Evolutionary conservation across 306 rosid genomes (phyloP).

Genomic region (Pachyrhizus erosus): DNA sequence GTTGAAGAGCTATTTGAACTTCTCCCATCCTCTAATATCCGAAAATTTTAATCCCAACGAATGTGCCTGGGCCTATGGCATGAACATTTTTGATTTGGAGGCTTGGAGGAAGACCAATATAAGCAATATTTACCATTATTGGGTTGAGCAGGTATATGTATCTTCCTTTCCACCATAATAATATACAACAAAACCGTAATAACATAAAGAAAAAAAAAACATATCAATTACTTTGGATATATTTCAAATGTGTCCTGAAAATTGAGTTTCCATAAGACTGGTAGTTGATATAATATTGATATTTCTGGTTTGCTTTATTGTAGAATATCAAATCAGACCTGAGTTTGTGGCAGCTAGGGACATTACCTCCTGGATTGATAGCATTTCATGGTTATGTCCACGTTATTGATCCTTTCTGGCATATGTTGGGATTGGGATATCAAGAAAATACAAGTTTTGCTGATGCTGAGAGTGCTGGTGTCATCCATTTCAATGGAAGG

Average conservation of each 20-base stretch:
- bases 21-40: constrained; percentile 88
- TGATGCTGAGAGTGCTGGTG: constrained; percentile 82
- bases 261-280: constrained; percentile 22
- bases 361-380: constrained; percentile 97
- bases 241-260: constrained; percentile 16
- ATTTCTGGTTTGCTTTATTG: constrained; percentile 38
- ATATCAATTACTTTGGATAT: neutral
- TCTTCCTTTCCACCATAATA: constrained; percentile 14
- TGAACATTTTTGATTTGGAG: constrained; percentile 94
- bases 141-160: constrained; percentile 80
- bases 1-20: constrained; percentile 92
- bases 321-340: constrained; percentile 97
- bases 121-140: constrained; percentile 80
- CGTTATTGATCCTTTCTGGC: constrained; percentile 93
- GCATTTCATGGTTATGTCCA: constrained; percentile 96
- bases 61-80: constrained; percentile 99
- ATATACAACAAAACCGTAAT: too few relatives aligned
- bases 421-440: constrained; percentile 96
- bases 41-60: constrained; percentile 68
- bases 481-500: constrained; percentile 94
- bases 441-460: constrained; percentile 81
- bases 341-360: constrained; percentile 98
- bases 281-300: constrained; percentile 8
- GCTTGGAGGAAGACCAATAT: constrained; percentile 99
- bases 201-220: neutral